Base-by-base conservation (phyloP, 306 rosid species). In the Acmispon strigosus region DNA sequence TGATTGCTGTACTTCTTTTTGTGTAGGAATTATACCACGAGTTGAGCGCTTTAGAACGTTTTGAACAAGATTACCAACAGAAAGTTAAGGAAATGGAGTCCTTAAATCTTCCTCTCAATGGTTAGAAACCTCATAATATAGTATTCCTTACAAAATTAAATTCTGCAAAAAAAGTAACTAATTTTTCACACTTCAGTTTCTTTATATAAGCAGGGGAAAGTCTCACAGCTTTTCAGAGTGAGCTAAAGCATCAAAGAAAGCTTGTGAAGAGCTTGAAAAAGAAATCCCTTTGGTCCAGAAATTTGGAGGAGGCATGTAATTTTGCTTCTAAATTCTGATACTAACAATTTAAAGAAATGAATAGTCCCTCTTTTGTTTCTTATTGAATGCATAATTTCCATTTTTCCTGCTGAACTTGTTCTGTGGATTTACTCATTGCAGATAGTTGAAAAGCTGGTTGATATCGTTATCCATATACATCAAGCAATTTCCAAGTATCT, bases 281-380 rank as follows among this genome's bases (percentile, higher is more conserved):
- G 87, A 95, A 84, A 78, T 89, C 92, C 76, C 91, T 92, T 27
- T 95, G 99, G 97, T 87, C 89, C 34, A 85, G 80, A 79, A 84
- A 49, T 78, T 84, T 89, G 81, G 96, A 89, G 42, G 96, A 88
- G 99, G 99, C 91, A 91, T 72, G 77, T 55, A 19, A 49, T 61
- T 56, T 36, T 72, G 69, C 76, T 59, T 58, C 68, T 27, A 27
- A n/a, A n/a, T n/a, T n/a, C n/a, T n/a, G n/a, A 36, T 24, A 10
- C 9, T 62, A 73, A 34, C 12, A 52, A 24, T 43, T 53, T 59
- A 16, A 44, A 6, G 68, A 60, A 59, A 68, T 37, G 45, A 72
- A 51, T 63, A 29, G 5, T 44, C 60, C 34, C 8, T 27, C 34
- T 2, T 27, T 37, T 17, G 47, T 68, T 67, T 63, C 32, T 34